These are phyloP conservation scores for Fomitopsis pulvina DNA, from an alignment of 768 basidiomycete genomes.

Conservation along the genomic window DNA sequence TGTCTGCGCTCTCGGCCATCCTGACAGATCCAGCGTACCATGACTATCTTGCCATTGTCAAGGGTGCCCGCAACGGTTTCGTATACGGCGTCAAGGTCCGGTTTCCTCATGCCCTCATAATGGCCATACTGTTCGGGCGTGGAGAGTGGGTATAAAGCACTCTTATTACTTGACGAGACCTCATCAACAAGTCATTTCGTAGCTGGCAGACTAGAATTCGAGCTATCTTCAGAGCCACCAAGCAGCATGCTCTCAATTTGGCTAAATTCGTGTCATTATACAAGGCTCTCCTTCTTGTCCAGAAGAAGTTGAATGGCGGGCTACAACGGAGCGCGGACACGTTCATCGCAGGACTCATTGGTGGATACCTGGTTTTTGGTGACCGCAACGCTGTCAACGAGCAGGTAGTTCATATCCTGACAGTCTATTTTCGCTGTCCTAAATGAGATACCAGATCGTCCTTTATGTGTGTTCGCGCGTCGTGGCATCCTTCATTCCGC, in stretches of 20 bases:
- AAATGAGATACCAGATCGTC: conserved; percentile 62
- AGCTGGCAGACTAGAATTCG: conserved; percentile 69
- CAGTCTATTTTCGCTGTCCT: background rate
- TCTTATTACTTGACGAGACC: background rate
- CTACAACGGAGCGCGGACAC: conserved; percentile 80
- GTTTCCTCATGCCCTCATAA: conserved; percentile 94
- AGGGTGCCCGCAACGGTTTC: conserved; percentile 88
- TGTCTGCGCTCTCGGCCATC: conserved; percentile 34
- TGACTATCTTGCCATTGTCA: conserved; percentile 87
- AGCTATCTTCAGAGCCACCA: conserved; percentile 77
- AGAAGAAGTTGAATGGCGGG: conserved; percentile 74
- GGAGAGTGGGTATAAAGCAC: conserved; percentile 63
- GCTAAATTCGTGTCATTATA: conserved; percentile 93
- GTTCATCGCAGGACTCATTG: conserved; percentile 87
- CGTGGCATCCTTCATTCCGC: conserved; percentile 85
- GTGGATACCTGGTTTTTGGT: conserved; percentile 87
- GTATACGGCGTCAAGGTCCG: conserved; percentile 89
- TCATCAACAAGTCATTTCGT: conserved; percentile 1
- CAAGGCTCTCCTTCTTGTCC: conserved; percentile 79
- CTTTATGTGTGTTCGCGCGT: conserved; percentile 94
- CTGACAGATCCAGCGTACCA: conserved; percentile 67
- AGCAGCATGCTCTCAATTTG: conserved; percentile 85
- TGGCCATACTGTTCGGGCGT: conserved; percentile 90
- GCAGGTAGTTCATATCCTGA: conserved; percentile 49
- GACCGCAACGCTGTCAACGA: conserved; percentile 86